These are phyloP conservation scores for Polytrichum commune DNA, from an alignment of 225 moss, liverwort and hornwort species.

Conservation along the genomic window DNA sequence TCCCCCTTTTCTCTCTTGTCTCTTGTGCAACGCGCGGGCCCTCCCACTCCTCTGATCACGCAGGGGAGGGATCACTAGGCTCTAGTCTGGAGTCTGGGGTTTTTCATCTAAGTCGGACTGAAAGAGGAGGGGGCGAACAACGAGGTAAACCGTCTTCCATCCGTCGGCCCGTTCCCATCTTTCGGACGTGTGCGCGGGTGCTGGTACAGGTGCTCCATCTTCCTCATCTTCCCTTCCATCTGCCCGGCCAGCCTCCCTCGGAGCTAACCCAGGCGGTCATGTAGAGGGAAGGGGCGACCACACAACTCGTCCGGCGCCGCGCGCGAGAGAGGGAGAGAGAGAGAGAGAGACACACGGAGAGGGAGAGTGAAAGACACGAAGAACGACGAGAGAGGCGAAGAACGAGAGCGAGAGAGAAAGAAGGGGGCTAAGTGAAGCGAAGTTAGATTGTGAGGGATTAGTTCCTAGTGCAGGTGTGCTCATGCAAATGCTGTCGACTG, in stretches of 20 bases:
- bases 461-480: not conserved
- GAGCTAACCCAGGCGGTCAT: too few relatives aligned
- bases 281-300: too few relatives aligned
- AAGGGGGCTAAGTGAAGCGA: not conserved
- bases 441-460: not conserved
- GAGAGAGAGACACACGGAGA: too few relatives aligned
- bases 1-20: not conserved
- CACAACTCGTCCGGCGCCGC: not conserved
- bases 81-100: not conserved
- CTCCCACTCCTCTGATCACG: not conserved
- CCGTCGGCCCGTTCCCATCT: too few relatives aligned
- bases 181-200: too few relatives aligned
- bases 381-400: too few relatives aligned
- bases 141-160: too few relatives aligned
- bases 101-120: not conserved
- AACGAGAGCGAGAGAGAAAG: too few relatives aligned
- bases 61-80: not conserved
- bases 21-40: not conserved
- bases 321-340: not conserved
- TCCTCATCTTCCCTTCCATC: too few relatives aligned
- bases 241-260: too few relatives aligned
- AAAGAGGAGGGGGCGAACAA: not conserved
- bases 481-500: slow-evolving; percentile 10
- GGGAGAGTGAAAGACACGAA: too few relatives aligned
- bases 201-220: too few relatives aligned